Percentiles rank a stretch among this genome's conserved stretches.
Evolutionary conservation across 441 rosid species (phyloP).

Genomic region (Erodium trifolium): DNA sequence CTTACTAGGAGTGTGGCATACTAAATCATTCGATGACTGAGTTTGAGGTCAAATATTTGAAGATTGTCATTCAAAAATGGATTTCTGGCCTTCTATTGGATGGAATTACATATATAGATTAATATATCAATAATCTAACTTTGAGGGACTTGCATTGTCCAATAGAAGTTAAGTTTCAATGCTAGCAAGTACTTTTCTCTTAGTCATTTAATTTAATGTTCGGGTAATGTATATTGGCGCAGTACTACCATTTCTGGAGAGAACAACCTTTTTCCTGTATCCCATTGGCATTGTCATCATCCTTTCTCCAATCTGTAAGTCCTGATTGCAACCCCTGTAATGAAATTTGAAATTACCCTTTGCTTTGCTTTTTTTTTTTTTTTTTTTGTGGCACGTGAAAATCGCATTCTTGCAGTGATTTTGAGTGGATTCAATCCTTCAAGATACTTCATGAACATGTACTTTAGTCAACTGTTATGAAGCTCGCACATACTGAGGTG

Average conservation of each 20-base stretch:
- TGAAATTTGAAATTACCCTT: neutral
- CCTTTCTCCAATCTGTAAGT: slow-evolving; percentile 82
- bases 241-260: slow-evolving; percentile 94
- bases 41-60: too few relatives aligned
- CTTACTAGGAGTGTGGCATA: too few relatives aligned
- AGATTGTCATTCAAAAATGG: too few relatives aligned
- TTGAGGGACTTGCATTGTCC: too few relatives aligned
- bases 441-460: slow-evolving; percentile 83
- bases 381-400: slow-evolving; percentile 3
- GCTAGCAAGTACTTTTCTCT: neutral
- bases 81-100: too few relatives aligned
- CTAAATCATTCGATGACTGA: too few relatives aligned
- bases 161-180: too few relatives aligned
- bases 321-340: slow-evolving; percentile 4
- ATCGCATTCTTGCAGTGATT: slow-evolving; percentile 54
- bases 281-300: slow-evolving; percentile 74
- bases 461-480: slow-evolving; percentile 71
- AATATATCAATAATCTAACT: too few relatives aligned
- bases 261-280: slow-evolving; percentile 89
- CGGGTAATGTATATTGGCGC: slow-evolving; percentile 17
- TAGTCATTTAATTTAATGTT: neutral
- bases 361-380: neutral
- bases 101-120: too few relatives aligned
- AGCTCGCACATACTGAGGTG: slow-evolving; percentile 19
- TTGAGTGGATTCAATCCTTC: slow-evolving; percentile 95